Conservation (phyloP, 805 yeast genomes). For the Monosporozyma unispora region DNA sequence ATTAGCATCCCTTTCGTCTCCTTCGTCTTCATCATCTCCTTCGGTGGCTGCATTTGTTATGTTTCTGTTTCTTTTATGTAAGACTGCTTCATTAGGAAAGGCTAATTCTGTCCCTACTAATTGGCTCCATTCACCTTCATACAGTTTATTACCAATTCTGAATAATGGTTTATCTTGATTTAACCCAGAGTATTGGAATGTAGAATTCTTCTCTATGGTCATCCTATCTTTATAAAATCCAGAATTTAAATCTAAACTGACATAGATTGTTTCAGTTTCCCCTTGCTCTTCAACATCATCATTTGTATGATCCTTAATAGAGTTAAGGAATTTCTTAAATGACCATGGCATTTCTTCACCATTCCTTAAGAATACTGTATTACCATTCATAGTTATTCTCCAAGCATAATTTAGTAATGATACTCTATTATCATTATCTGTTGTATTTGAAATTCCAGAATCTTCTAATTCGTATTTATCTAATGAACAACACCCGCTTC, state of each 20-base stretch:
- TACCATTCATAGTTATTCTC: slow-evolving; percentile 62
- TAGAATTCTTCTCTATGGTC: slow-evolving; percentile 32
- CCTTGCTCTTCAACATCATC: slow-evolving; percentile 22
- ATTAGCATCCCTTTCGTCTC: slow-evolving; percentile 4
- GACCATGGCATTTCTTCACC: slow-evolving; percentile 97
- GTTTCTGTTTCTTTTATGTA: slow-evolving; percentile 9
- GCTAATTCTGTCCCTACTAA: slow-evolving; percentile 69
- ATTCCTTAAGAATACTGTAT: slow-evolving; percentile 52
- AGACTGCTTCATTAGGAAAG: slow-evolving; percentile 23
- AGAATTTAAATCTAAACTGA: slow-evolving; percentile 45
- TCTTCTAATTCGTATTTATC: slow-evolving; percentile 44
- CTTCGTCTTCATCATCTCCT: slow-evolving; percentile 1
- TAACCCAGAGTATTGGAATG: slow-evolving; percentile 48
- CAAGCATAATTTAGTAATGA: slow-evolving; percentile 33
- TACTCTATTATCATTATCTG: slow-evolving; percentile 8
- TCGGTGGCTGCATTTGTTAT: not conserved
- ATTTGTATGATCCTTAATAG: slow-evolving; percentile 21
- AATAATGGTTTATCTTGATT: slow-evolving; percentile 47
- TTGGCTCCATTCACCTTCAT: slow-evolving; percentile 67
- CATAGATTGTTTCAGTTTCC: slow-evolving; percentile 38
- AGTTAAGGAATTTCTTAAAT: slow-evolving; percentile 38
- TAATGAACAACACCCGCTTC: slow-evolving; percentile 81
- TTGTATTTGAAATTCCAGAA: slow-evolving; percentile 2
- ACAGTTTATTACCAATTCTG: slow-evolving; percentile 49
- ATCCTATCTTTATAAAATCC: slow-evolving; percentile 24